Conservation (phyloP, 2,329 filamentous ascomycete genomes). For the Arthrobotrys pseudoclavata region DNA sequence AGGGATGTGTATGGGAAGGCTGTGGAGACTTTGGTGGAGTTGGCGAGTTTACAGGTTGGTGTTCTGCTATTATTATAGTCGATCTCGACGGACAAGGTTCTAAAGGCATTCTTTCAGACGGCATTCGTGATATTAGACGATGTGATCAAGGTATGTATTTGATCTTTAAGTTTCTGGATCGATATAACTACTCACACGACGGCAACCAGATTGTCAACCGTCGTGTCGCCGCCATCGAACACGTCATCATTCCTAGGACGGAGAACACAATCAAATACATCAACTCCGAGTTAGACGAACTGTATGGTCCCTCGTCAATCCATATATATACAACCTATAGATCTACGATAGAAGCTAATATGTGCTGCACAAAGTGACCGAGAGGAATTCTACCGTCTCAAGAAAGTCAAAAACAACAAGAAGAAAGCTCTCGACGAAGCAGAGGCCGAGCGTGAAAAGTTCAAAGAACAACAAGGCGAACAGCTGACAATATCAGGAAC, state of each 20-base stretch:
- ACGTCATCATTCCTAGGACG: conserved; percentile 96
- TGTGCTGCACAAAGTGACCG: conserved; percentile 70
- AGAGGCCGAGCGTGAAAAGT: conserved; percentile 79
- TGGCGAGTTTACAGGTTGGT: conserved; percentile 85
- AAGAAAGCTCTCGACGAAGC: conserved; percentile 79
- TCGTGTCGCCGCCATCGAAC: conserved; percentile 97
- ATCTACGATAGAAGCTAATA: conserved; percentile 2
- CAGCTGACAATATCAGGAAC: conserved; percentile 61
- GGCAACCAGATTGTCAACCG: conserved; percentile 79
- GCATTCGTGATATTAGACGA: conserved; percentile 98
- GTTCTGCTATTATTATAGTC: background rate
- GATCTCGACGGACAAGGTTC: conserved; percentile 13
- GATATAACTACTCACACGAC: background rate
- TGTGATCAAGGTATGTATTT: conserved; percentile 83
- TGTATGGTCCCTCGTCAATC: conserved; percentile 69
- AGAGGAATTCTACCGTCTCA: conserved; percentile 97
- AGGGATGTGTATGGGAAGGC: conserved; percentile 95
- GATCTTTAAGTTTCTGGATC: background rate
- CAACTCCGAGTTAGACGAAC: conserved; percentile 95
- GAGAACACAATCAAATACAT: conserved; percentile 99
- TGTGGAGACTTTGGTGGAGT: conserved; percentile 93
- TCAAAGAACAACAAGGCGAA: conserved; percentile 71
- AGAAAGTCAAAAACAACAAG: conserved; percentile 92
- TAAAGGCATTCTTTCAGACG: conserved; percentile 71
- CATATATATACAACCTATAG: background rate